A percentile compares a stretch with the other conserved stretches of the same genome.
Conservation (phyloP, 768 basidiomycete species). For the Kwoniella dejecticola region DNA sequence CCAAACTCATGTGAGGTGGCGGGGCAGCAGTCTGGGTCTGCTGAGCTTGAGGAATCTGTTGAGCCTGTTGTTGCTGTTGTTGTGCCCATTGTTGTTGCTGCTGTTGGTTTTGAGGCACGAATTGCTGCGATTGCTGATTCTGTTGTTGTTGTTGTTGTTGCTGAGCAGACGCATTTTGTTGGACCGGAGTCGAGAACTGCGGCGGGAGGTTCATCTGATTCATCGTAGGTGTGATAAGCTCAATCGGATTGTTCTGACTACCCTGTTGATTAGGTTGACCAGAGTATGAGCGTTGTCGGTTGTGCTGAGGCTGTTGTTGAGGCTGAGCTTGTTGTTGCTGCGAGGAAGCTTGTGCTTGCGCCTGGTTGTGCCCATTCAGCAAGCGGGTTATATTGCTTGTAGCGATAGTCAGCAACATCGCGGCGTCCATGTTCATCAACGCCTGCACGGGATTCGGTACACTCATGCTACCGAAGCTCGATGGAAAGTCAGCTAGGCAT, state of each 20-base stretch:
- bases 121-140: conserved; percentile 11
- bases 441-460: conserved; percentile 11
- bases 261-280: conserved; percentile 21
- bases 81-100: conserved; percentile 4
- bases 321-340: conserved; percentile 1
- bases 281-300: conserved; percentile 14
- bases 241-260: conserved; percentile 41
- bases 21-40: conserved; percentile 8
- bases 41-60: conserved; percentile 11
- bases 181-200: conserved; percentile 22
- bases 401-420: conserved; percentile 8
- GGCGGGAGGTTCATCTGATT: conserved; percentile 9
- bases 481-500: background rate
- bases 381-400: conserved; percentile 11
- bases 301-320: conserved; percentile 13
- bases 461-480: conserved; percentile 6
- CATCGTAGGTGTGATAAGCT: conserved; percentile 35
- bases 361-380: background rate
- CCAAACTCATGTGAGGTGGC: conserved; percentile 16
- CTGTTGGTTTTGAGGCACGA: conserved; percentile 4
- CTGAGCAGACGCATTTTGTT: conserved; percentile 13
- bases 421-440: conserved; percentile 14
- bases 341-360: background rate
- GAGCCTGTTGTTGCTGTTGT: conserved; percentile 1
- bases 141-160: conserved; percentile 26